Evolutionary conservation across 352 stramenopile species (phyloP).

Genomic region (Globisporangium apiculatum): DNA sequence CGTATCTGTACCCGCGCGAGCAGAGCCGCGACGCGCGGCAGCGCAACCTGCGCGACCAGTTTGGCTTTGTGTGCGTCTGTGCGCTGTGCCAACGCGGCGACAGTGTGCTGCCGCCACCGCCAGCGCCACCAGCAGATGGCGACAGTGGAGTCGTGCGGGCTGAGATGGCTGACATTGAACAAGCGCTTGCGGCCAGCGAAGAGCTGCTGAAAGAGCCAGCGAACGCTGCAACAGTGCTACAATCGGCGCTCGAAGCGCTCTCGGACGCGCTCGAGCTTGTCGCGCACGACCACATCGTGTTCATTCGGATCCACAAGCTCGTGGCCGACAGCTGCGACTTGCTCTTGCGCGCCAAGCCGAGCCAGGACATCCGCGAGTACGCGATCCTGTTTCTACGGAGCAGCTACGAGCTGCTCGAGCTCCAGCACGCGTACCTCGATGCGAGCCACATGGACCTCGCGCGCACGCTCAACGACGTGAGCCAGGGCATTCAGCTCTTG

Average conservation of each 20-base stretch:
- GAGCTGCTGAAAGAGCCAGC: conserved; percentile 48
- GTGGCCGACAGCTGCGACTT: conserved; percentile 88
- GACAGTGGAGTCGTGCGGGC: conserved; percentile 7
- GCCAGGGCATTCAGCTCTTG: conserved; percentile 87
- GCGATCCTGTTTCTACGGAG: conserved; percentile 84
- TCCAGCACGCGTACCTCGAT: conserved; percentile 81
- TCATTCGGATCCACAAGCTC: conserved; percentile 88
- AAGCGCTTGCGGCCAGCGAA: conserved; percentile 46
- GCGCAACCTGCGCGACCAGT: conserved; percentile 86
- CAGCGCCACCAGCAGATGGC: conserved; percentile 3
- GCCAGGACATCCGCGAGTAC: conserved; percentile 70
- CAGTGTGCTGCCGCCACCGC: conserved; percentile 40
- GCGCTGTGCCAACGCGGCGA: conserved; percentile 62
- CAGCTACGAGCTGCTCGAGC: conserved; percentile 81
- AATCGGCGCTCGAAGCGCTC: conserved; percentile 68
- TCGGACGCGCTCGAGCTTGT: conserved; percentile 79
- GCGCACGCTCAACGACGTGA: conserved; percentile 89
- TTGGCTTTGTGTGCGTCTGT: conserved; percentile 85
- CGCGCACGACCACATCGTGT: conserved; percentile 81
- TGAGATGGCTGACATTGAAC: conserved; percentile 55
- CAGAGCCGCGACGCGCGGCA: conserved; percentile 78
- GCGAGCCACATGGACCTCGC: conserved; percentile 89
- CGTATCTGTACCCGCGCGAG: conserved; percentile 89
- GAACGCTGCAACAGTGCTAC: conserved; percentile 45
- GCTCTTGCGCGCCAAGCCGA: conserved; percentile 56